Evolutionary conservation across 1,139 yeast genomes (phyloP).

Genomic region (Pichia sp.): DNA sequence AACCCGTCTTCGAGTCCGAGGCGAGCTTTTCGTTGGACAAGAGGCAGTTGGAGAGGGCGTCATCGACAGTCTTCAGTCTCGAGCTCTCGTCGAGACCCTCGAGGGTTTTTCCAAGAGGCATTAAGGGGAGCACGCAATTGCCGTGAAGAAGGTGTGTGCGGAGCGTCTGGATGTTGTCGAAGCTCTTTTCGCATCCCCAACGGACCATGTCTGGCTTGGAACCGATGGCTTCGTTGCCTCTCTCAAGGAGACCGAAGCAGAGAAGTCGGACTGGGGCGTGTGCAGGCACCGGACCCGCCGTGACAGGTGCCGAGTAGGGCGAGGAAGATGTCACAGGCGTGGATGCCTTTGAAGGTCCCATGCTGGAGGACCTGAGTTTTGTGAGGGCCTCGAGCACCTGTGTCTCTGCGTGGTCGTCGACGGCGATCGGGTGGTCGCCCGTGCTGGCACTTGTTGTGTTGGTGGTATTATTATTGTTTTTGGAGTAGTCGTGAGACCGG

Average conservation of each 20-base stretch:
- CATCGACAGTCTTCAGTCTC: not conserved
- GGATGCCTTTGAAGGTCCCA: not conserved
- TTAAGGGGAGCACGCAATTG: not conserved
- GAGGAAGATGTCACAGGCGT: not conserved
- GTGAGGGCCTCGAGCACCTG: constrained; percentile 18
- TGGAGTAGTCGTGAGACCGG: not conserved
- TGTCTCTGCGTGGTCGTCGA: constrained; percentile 9
- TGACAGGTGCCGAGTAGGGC: not conserved
- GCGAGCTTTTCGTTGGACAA: constrained; percentile 1
- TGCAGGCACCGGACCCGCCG: not conserved
- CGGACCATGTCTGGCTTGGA: not conserved
- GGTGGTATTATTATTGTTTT: not conserved
- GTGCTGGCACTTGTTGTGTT: too few species aligned
- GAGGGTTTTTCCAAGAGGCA: not conserved
- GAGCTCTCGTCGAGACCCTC: not conserved
- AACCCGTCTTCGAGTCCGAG: not conserved
- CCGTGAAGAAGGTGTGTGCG: constrained; percentile 4
- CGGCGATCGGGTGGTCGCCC: not conserved
- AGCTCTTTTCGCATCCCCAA: constrained; percentile 10
- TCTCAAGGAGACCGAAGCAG: constrained; percentile 1
- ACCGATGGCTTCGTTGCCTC: not conserved
- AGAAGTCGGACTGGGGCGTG: not conserved
- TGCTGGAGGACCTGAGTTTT: constrained; percentile 11
- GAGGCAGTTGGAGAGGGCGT: constrained; percentile 1
- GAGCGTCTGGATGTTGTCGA: not conserved